Evolutionary conservation across 306 rosid genomes (phyloP), one percentile per base, ranked within the genome.

Genomic region (Rosa lucieae): DNA sequence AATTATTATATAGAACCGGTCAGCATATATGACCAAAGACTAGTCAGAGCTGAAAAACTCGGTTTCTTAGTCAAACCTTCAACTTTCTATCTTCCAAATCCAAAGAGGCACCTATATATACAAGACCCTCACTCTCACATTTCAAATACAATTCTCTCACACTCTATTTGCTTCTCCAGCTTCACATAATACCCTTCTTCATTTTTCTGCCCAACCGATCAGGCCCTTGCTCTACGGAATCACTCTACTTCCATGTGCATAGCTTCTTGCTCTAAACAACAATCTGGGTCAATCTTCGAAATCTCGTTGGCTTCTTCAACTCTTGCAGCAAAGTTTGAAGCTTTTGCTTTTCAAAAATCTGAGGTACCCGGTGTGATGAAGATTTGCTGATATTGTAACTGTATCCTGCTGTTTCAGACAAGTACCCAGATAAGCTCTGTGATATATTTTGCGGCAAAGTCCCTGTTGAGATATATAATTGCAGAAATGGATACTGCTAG

Each of bases 31-130:
- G 85, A 84, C 91, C 87, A 81, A 77, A 79, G 87, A 81, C 84
- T 51, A 62, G 89, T 91, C 95, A 79, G 80, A 20, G 94, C 91
- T 81, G 84, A 84, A 87, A 77, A 85, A 80, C 87, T 86, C 87
- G 84, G 76, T 86, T 83, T 82, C 91, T 73, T 79, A 67, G 90
- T 91, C 96, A 84, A 89, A 82, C 79, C 74, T 83, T 29, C 23
- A 72, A 79, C 90, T 80, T 75, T 75, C 81, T n/a, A 51, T 68
- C 53, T 70, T 42, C 80, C 42, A 65, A 43, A 15, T 29, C 72
- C 49, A 67, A 39, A 8, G 72, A 67, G 29, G 72, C 49, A 67
- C 14, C 47, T 39, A 67, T 42, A 32, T 7, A 65, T 29, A 68
- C 32, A 10, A 68, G 18, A 5, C 29, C 35, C 20, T 48, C 72